Evolutionary conservation across 805 yeast genomes (phyloP).

Genomic region (Wickerhamiella vanderwaltii): DNA sequence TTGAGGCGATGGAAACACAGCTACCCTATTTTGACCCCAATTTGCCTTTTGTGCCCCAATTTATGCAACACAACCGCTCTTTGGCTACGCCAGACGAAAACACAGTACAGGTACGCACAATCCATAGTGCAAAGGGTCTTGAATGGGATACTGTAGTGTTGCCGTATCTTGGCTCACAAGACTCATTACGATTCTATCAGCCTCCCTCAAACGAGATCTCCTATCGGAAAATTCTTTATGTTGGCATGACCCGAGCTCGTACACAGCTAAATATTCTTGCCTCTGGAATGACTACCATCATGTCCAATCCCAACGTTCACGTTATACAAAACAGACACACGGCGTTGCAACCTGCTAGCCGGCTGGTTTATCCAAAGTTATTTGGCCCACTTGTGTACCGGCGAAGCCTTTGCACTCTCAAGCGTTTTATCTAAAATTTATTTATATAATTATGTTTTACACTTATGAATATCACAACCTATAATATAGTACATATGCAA

Average conservation of each 20-base stretch:
- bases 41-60: neutral
- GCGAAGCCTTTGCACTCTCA: too few species aligned
- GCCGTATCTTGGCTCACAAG: slow-evolving; percentile 5
- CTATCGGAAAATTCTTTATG: slow-evolving; percentile 3
- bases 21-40: neutral
- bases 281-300: neutral
- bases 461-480: too few species aligned
- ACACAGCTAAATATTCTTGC: neutral
- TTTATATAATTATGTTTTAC: too few species aligned
- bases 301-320: neutral
- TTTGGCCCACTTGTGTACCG: too few species aligned
- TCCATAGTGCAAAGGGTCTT: slow-evolving; percentile 85
- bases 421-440: too few species aligned
- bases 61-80: neutral
- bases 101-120: slow-evolving; percentile 55
- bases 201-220: neutral
- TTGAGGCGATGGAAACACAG: neutral
- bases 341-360: too few species aligned
- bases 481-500: too few species aligned
- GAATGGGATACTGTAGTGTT: slow-evolving; percentile 87
- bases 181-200: neutral
- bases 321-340: too few species aligned
- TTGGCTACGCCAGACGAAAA: neutral
- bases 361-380: too few species aligned
- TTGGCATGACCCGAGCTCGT: slow-evolving; percentile 7